These are phyloP conservation scores for Cucumis variabilis DNA, from an alignment of 331 rosid species.

Conservation along the genomic window DNA sequence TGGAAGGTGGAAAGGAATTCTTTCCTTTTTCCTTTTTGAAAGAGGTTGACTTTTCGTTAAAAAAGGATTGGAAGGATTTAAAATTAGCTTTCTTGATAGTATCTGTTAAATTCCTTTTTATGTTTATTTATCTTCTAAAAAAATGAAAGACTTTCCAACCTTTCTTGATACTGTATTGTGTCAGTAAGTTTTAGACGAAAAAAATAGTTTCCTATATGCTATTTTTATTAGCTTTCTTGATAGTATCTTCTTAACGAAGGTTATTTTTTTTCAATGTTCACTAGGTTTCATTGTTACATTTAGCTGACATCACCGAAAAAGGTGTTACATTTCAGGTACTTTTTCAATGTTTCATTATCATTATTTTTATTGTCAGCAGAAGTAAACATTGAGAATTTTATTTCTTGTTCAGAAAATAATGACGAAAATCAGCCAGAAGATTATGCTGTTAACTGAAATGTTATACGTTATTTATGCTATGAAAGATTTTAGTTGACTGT, in stretches of 20 bases:
- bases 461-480: neutral
- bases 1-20: neutral
- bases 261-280: conserved; percentile 36
- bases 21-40: neutral
- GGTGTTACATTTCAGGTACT: conserved; percentile 97
- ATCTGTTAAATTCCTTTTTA: neutral
- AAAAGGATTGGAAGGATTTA: neutral
- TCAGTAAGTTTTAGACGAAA: neutral
- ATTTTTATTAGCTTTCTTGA: neutral
- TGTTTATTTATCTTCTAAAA: neutral
- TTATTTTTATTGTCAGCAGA: neutral
- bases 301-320: conserved; percentile 96
- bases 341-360: neutral
- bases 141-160: neutral
- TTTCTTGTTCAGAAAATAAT: no score
- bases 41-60: neutral
- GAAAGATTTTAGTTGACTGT: neutral
- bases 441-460: neutral
- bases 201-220: neutral
- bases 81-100: neutral
- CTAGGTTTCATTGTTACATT: conserved; percentile 90
- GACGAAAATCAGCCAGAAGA: neutral
- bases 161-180: neutral
- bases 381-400: no score
- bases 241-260: neutral